Percentiles rank a stretch among this genome's conserved stretches.
Conservation (phyloP, 2,329 filamentous ascomycete genomes). For the Exophiala sideris region DNA sequence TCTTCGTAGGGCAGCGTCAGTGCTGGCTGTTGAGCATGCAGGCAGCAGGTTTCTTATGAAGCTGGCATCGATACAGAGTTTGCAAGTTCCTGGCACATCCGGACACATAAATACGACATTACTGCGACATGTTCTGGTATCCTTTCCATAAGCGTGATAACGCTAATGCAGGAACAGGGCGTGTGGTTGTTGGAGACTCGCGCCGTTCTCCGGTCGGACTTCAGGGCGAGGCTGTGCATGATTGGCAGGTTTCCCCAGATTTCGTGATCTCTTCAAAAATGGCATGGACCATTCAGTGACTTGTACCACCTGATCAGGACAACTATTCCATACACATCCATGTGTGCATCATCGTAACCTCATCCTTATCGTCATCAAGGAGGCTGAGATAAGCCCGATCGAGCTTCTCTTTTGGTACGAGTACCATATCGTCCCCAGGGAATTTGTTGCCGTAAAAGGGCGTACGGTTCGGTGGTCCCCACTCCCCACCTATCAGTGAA, state of each 20-base stretch:
- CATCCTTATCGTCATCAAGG: too few species aligned
- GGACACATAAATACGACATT: conserved; percentile 8
- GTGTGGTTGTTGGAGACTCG: neutral
- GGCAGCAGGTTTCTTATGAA: neutral
- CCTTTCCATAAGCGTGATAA: neutral
- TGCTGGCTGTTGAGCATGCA: neutral
- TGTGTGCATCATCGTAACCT: too few species aligned
- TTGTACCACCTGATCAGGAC: too few species aligned
- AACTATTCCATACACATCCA: too few species aligned
- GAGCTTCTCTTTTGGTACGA: too few species aligned
- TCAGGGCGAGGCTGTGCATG: neutral
- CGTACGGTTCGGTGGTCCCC: too few species aligned
- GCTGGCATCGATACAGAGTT: neutral
- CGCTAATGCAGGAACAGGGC: conserved; percentile 9
- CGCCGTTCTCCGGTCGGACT: conserved; percentile 5
- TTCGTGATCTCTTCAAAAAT: conserved; percentile 8
- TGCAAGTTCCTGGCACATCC: neutral
- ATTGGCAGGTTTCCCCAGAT: neutral
- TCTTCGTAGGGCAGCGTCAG: neutral
- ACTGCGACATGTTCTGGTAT: neutral
- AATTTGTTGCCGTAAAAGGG: too few species aligned
- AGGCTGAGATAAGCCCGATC: too few species aligned
- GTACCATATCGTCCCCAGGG: too few species aligned
- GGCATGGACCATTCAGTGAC: conserved; percentile 48
- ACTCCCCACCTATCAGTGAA: too few species aligned